Percentiles rank a stretch among this genome's conserved stretches.
These are phyloP conservation scores for Xylaria sp. DNA, from an alignment of 2,329 filamentous ascomycete species.

Conservation along the genomic window DNA sequence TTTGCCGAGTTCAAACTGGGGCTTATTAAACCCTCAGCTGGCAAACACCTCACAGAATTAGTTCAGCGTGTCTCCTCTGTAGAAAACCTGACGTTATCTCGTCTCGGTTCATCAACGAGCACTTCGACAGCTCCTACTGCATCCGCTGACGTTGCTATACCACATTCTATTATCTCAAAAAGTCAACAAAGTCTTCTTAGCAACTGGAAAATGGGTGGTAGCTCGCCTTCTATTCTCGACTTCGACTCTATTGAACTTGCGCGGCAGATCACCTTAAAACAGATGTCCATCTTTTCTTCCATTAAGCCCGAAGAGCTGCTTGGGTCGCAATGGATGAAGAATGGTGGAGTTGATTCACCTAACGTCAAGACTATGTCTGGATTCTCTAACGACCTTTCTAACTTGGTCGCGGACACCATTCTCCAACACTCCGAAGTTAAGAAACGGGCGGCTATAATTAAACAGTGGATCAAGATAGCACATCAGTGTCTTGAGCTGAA, in stretches of 20 bases:
- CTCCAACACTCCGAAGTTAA: slow-evolving; percentile 89
- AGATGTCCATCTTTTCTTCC: slow-evolving; percentile 89
- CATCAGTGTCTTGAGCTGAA: slow-evolving; percentile 86
- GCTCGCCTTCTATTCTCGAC: slow-evolving; percentile 79
- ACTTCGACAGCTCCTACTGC: slow-evolving; percentile 77
- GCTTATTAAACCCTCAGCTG: slow-evolving; percentile 76
- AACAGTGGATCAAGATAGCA: slow-evolving; percentile 98
- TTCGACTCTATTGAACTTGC: slow-evolving; percentile 93
- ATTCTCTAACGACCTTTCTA: slow-evolving; percentile 90
- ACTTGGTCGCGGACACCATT: slow-evolving; percentile 92
- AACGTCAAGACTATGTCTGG: slow-evolving; percentile 96
- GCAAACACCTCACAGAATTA: slow-evolving; percentile 82
- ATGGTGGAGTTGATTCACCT: slow-evolving; percentile 77
- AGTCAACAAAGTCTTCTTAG: slow-evolving; percentile 78
- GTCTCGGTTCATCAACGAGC: slow-evolving; percentile 84
- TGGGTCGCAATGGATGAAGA: slow-evolving; percentile 93
- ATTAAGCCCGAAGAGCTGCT: slow-evolving; percentile 93
- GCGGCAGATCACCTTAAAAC: slow-evolving; percentile 90
- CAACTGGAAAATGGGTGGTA: slow-evolving; percentile 78
- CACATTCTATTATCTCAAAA: slow-evolving; percentile 75
- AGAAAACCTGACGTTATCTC: slow-evolving; percentile 80
- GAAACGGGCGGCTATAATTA: slow-evolving; percentile 88
- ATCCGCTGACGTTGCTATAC: slow-evolving; percentile 76
- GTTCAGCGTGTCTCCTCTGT: slow-evolving; percentile 79
- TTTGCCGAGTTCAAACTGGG: slow-evolving; percentile 82